A percentile compares a stretch with the other conserved stretches of the same genome.
Evolutionary conservation across 768 basidiomycete genomes (phyloP).

Genomic region (Boletus rex-veris): DNA sequence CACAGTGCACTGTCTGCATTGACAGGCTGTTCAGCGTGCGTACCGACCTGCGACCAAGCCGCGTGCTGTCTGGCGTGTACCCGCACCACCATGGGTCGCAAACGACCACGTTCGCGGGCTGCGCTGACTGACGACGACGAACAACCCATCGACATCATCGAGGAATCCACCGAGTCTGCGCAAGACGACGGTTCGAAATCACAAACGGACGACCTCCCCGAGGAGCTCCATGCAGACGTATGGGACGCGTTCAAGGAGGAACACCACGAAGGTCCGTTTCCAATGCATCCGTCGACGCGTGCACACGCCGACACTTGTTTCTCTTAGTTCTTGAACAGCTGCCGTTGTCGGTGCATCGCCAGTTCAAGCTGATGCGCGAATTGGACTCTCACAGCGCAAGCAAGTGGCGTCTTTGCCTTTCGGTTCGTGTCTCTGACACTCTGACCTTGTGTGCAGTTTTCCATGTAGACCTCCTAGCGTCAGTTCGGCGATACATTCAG

Average conservation of each 20-base stretch:
- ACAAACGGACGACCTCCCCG: constrained; percentile 12
- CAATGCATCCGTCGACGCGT: not conserved
- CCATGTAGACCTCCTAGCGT: constrained; percentile 40
- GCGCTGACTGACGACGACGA: constrained; percentile 32
- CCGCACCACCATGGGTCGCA: constrained; percentile 32
- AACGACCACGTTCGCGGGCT: constrained; percentile 47
- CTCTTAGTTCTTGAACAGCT: constrained; percentile 69
- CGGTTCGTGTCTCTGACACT: constrained; percentile 1
- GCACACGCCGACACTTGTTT: not conserved
- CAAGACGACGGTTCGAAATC: constrained; percentile 5
- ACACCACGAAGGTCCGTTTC: constrained; percentile 63
- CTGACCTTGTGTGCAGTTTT: constrained; percentile 32
- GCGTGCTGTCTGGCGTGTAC: constrained; percentile 10
- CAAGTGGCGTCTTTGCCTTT: constrained; percentile 20
- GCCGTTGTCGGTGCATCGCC: constrained; percentile 69
- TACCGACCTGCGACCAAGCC: constrained; percentile 1
- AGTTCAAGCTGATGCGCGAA: constrained; percentile 66
- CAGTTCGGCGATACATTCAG: constrained; percentile 46
- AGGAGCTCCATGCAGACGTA: constrained; percentile 47
- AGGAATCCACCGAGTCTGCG: constrained; percentile 8
- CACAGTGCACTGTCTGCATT: no score
- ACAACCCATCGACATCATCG: constrained; percentile 14
- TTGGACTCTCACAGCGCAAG: constrained; percentile 64
- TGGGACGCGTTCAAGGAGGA: constrained; percentile 79
- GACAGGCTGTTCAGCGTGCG: not conserved